Conservation (phyloP, 163 green algal species). For the Scenedesmus sp. region DNA sequence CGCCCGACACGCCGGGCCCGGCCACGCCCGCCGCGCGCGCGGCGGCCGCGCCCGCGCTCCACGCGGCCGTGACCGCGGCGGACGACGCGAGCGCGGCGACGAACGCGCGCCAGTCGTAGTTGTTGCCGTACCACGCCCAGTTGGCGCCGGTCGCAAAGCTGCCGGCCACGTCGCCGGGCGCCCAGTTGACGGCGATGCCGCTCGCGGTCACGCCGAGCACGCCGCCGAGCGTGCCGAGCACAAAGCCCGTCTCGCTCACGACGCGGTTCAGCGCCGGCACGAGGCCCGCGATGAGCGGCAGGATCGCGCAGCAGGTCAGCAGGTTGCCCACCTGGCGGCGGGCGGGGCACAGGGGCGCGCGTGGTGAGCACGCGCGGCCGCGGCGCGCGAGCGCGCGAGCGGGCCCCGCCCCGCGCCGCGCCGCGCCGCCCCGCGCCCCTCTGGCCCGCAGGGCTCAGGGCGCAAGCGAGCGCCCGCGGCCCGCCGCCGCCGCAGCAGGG, state of each 20-base stretch:
- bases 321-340: conserved; percentile 42
- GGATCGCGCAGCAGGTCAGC: conserved; percentile 42
- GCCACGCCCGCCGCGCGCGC: background rate
- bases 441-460: too few species aligned
- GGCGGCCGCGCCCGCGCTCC: background rate
- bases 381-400: too few species aligned
- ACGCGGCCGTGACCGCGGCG: background rate
- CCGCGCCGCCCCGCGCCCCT: too few species aligned
- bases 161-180: background rate
- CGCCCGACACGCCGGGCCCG: conserved; percentile 26
- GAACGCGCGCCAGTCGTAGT: conserved; percentile 45
- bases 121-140: conserved; percentile 45
- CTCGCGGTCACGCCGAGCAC: conserved; percentile 27
- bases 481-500: too few species aligned
- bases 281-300: conserved; percentile 51
- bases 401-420: too few species aligned
- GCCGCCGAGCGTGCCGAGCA: background rate
- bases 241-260: conserved; percentile 25
- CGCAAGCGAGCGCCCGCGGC: too few species aligned
- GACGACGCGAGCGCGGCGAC: conserved; percentile 28
- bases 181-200: conserved; percentile 36
- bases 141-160: conserved; percentile 11
- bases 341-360: too few species aligned
- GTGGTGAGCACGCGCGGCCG: too few species aligned
- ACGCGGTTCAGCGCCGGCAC: conserved; percentile 1